These are phyloP conservation scores for Alternaria brassicae DNA, from an alignment of 2,329 filamentous ascomycete species.

Conservation along the genomic window DNA sequence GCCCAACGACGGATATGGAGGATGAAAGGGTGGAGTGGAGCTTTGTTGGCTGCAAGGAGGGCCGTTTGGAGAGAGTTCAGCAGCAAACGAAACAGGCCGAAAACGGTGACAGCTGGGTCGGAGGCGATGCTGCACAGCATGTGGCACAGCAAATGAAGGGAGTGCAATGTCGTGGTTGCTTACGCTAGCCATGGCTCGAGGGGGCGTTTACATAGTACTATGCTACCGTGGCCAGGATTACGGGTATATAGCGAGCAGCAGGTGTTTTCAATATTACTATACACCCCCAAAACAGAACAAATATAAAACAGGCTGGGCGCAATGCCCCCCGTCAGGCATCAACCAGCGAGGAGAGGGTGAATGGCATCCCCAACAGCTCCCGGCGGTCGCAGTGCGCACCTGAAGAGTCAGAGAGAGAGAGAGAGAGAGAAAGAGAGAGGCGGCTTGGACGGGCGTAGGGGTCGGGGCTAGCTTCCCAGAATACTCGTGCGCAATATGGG, in stretches of 20 bases:
- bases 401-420: conserved; percentile 21
- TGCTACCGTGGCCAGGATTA: conserved; percentile 19
- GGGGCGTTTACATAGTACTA: not conserved
- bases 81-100: conserved; percentile 27
- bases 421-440: too few relatives aligned
- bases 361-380: not conserved
- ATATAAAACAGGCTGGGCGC: conserved; percentile 13
- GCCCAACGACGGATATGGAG: conserved; percentile 29
- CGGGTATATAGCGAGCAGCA: conserved; percentile 33
- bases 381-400: not conserved
- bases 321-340: conserved; percentile 11
- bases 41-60: conserved; percentile 12
- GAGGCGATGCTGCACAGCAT: conserved; percentile 10
- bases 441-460: conserved; percentile 9
- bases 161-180: conserved; percentile 14
- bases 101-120: conserved; percentile 22
- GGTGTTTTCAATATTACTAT: conserved; percentile 18
- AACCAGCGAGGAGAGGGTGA: not conserved
- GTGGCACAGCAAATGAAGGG: conserved; percentile 24
- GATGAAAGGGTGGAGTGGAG: conserved; percentile 19
- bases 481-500: conserved; percentile 27
- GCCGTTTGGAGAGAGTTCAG: conserved; percentile 9
- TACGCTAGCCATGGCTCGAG: conserved; percentile 14
- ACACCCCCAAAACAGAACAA: conserved; percentile 16
- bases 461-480: conserved; percentile 25